A percentile compares a stretch with the other conserved stretches of the same genome.
Conservation (phyloP, 1,284 basidiomycete species). For the Marasmius oreades region DNA sequence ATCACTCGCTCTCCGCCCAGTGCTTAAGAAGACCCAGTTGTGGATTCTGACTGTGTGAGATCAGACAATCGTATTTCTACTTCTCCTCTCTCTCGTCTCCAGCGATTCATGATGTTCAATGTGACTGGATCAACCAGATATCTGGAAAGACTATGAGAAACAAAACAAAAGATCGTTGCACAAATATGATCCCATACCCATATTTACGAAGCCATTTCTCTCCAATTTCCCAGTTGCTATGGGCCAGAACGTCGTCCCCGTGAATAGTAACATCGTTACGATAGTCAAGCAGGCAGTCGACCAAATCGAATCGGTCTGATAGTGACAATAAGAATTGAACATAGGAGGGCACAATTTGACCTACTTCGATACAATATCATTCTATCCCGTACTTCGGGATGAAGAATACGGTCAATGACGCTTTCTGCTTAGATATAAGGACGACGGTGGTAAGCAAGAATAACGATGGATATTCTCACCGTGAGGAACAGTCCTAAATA, state of each 20-base stretch:
- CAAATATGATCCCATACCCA: slow-evolving; percentile 47
- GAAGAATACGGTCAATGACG: slow-evolving; percentile 84
- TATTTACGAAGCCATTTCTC: slow-evolving; percentile 82
- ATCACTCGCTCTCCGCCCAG: neutral
- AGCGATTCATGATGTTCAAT: slow-evolving; percentile 65
- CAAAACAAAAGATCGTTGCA: neutral
- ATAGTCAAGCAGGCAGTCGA: slow-evolving; percentile 73
- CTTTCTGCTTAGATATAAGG: slow-evolving; percentile 51
- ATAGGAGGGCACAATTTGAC: slow-evolving; percentile 13
- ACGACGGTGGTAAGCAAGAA: slow-evolving; percentile 6
- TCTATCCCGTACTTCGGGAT: slow-evolving; percentile 83
- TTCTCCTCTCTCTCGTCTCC: slow-evolving; percentile 75
- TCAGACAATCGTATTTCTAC: slow-evolving; percentile 56
- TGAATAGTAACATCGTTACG: slow-evolving; percentile 68
- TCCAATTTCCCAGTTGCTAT: slow-evolving; percentile 84
- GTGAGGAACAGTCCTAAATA: slow-evolving; percentile 74
- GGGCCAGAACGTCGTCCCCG: slow-evolving; percentile 85
- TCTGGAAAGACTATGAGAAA: too few species aligned
- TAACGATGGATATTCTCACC: slow-evolving; percentile 37
- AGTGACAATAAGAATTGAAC: slow-evolving; percentile 22
- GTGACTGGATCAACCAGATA: slow-evolving; percentile 68
- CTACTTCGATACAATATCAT: slow-evolving; percentile 83
- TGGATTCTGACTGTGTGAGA: slow-evolving; percentile 43
- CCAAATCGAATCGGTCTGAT: slow-evolving; percentile 71
- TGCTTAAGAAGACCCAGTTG: slow-evolving; percentile 25